Percentiles rank a stretch among this genome's conserved stretches.
These are phyloP conservation scores for Tulasnella sp. DNA, from an alignment of 768 basidiomycete genomes.

Conservation along the genomic window DNA sequence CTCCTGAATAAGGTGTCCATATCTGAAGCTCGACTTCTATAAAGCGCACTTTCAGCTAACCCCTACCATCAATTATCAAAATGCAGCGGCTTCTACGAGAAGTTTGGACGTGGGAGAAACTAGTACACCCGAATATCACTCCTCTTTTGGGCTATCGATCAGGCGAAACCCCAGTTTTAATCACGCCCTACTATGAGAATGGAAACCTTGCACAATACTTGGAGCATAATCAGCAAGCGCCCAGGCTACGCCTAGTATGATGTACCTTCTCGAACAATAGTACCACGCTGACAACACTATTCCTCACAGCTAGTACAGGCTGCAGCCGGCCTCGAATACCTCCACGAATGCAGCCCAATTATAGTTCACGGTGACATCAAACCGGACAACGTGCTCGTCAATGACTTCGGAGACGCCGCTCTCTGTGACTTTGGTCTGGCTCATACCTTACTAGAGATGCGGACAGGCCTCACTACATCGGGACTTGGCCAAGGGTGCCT, in stretches of 20 bases:
- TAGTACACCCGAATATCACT: neutral
- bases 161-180: neutral
- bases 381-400: conserved; percentile 7
- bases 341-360: neutral
- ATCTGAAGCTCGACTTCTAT: no score
- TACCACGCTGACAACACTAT: no score
- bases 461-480: neutral
- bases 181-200: neutral
- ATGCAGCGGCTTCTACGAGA: neutral
- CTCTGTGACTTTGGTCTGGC: conserved; percentile 8
- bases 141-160: neutral
- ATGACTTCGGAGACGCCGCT: neutral
- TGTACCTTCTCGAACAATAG: no score
- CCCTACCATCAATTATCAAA: no score
- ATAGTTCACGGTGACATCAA: conserved; percentile 14
- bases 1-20: no score
- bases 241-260: no score
- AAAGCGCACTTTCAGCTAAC: no score
- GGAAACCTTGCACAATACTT: neutral
- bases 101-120: neutral
- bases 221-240: neutral
- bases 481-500: neutral
- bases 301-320: neutral
- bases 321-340: conserved; percentile 3
- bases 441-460: neutral